Evolutionary conservation across 129 eudicot genomes (phyloP), one percentile per base, ranked within the genome.

Genomic region (Solidago caesia): DNA sequence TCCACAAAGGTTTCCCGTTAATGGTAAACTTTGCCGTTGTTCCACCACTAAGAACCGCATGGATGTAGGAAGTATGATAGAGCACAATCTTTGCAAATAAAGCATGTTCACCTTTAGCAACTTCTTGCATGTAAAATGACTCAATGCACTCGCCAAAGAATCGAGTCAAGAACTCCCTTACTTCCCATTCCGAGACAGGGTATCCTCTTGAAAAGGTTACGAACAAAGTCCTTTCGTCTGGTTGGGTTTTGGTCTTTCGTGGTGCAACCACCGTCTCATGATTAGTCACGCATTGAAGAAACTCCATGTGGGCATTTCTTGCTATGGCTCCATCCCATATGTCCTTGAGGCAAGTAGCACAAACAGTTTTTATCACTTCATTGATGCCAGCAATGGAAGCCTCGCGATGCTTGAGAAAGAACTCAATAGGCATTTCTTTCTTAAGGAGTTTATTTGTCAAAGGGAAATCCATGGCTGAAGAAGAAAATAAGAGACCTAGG

Each of bases 1-100:
- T 77, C 97, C 97, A 92, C 0, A 92, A 89, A 76, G 87, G 96
- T 75, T 87, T 92, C 6, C 96, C 96, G 4, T 86, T 84, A 44
- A 92, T 92, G 1, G 71, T 80, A 65, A 87, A 92, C 70, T 92
- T 92, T 7, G 86, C 92, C 78, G 75, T 87, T 6, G 12, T 16
- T 29, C 6, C 68, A 5, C 92, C 95, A 49, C 63, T 47, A 7
- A 92, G 91, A 53, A 92, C 68, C 13, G 47, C 11, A 33, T 76
- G 80, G 14, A 92, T 66, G 48, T 73, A 69, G 0, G 60, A 26
- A 44, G 81, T 55, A 21, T 51, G 49, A 46, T 12, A 42, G 45
- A 92, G 77, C 58, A 87, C 94, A 3, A 92, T 75, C 25, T 82
- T 78, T 8, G 96, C 96, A 74, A 75, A 89, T 57, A 92, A 82